Percentiles rank a stretch among this genome's conserved stretches.
Conservation (phyloP, 139 green algal species). For the Chara braunii region DNA sequence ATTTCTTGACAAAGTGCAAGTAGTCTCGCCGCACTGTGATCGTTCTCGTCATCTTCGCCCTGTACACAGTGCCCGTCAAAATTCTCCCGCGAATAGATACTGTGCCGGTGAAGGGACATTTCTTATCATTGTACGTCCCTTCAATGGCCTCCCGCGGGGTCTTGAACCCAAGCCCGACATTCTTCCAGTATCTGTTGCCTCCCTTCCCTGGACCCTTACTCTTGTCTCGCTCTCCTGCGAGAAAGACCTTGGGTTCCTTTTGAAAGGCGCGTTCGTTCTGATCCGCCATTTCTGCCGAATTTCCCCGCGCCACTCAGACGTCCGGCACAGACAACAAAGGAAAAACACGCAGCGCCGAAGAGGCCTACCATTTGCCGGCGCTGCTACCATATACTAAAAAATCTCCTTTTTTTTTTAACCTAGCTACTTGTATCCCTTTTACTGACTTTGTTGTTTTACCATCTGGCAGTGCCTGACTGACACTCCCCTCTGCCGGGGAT, state of each 20-base stretch:
- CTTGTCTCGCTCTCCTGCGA: no score
- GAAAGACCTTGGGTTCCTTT: constrained; percentile 30
- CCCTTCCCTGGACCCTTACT: constrained; percentile 17
- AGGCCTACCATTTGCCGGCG: no score
- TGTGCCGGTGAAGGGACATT: constrained; percentile 99
- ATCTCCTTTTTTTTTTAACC: no score
- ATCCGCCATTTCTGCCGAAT: no score
- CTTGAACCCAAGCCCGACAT: constrained; percentile 95
- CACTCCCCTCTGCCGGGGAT: no score
- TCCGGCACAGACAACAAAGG: no score
- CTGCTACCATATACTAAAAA: no score
- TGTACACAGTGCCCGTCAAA: constrained; percentile 81
- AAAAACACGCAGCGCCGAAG: no score
- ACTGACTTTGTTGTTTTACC: no score
- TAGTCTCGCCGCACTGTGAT: constrained; percentile 95
- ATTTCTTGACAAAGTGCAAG: constrained; percentile 98
- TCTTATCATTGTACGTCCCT: constrained; percentile 99
- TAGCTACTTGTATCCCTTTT: no score
- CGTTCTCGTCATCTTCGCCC: constrained; percentile 95
- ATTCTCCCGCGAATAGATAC: constrained; percentile 96
- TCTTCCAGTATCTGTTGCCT: constrained; percentile 77
- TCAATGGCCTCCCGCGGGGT: constrained; percentile 96
- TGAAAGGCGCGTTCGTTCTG: constrained; percentile 34
- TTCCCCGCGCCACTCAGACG: no score
- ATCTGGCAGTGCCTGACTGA: no score